Conservation (phyloP, 2,329 filamentous ascomycete species). For the Parastagonospora nodorum region DNA sequence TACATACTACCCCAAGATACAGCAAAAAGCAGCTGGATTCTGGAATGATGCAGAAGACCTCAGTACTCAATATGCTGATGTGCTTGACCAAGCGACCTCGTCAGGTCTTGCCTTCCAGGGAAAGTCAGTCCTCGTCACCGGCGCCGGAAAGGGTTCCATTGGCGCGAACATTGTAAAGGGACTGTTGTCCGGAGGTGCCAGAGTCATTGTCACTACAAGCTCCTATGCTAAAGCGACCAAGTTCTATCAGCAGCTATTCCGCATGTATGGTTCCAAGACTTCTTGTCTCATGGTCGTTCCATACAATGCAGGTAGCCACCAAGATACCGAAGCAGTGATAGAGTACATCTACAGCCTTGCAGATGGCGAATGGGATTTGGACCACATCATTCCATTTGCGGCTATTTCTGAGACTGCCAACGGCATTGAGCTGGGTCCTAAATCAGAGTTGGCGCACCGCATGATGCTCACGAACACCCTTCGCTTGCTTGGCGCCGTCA, state of each 20-base stretch:
- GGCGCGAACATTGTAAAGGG: slow-evolving; percentile 39
- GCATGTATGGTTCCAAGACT: slow-evolving; percentile 35
- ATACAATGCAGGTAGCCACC: slow-evolving; percentile 56
- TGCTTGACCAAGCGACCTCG: slow-evolving; percentile 5
- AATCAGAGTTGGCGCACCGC: slow-evolving; percentile 81
- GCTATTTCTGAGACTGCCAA: slow-evolving; percentile 70
- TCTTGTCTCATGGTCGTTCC: slow-evolving; percentile 47
- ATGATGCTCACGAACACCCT: slow-evolving; percentile 97
- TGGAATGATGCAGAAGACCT: slow-evolving; percentile 10
- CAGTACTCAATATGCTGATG: slow-evolving; percentile 5
- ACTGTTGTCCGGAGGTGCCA: slow-evolving; percentile 43
- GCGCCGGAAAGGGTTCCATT: slow-evolving; percentile 46
- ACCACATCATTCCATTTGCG: slow-evolving; percentile 51
- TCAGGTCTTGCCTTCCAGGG: slow-evolving; percentile 21
- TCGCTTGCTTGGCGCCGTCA: slow-evolving; percentile 74
- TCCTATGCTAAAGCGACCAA: slow-evolving; percentile 54
- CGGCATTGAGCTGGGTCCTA: slow-evolving; percentile 40
- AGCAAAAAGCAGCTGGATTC: slow-evolving; percentile 7
- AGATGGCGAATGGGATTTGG: slow-evolving; percentile 73
- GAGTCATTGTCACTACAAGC: slow-evolving; percentile 48
- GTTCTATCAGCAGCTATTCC: slow-evolving; percentile 46
- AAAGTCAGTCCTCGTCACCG: slow-evolving; percentile 45
- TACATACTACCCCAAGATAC: slow-evolving; percentile 10
- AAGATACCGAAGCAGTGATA: slow-evolving; percentile 46
- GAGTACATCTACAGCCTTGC: slow-evolving; percentile 45